These are phyloP conservation scores for Penicillium thymicola DNA, from an alignment of 2,329 filamentous ascomycete species.

Conservation along the genomic window DNA sequence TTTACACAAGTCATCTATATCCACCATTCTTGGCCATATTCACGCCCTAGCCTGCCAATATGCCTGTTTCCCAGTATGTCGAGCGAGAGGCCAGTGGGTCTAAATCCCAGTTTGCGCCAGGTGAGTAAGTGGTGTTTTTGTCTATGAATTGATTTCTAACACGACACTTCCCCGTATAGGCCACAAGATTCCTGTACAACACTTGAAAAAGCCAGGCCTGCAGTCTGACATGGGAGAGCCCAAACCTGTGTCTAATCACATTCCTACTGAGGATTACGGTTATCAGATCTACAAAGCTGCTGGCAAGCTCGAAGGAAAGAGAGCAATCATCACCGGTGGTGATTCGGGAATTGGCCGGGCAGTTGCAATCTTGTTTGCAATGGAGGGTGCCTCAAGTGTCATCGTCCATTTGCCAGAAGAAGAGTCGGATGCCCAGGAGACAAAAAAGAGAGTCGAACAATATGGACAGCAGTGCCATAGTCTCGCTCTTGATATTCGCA, in stretches of 20 bases:
- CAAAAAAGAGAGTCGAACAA: constrained; percentile 66
- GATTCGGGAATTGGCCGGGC: constrained; percentile 77
- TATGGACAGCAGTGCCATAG: constrained; percentile 65
- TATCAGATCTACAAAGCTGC: constrained; percentile 70
- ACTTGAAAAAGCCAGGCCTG: constrained; percentile 53
- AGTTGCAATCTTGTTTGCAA: constrained; percentile 71
- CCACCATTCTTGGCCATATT: neutral
- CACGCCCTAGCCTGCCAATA: constrained; percentile 1
- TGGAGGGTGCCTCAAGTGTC: constrained; percentile 72
- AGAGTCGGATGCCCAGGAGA: constrained; percentile 71
- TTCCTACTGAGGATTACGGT: constrained; percentile 66
- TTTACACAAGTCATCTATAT: neutral
- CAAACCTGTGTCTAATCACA: constrained; percentile 59
- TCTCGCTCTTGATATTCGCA: constrained; percentile 62
- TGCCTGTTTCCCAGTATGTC: constrained; percentile 14
- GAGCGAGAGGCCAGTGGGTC: constrained; percentile 22
- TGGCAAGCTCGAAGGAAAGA: constrained; percentile 71
- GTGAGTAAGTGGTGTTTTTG: constrained; percentile 14
- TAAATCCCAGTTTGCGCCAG: constrained; percentile 35
- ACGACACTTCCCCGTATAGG: constrained; percentile 34
- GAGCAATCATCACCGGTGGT: constrained; percentile 75
- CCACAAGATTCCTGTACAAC: constrained; percentile 50
- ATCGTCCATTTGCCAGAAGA: constrained; percentile 75
- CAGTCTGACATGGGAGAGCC: constrained; percentile 55
- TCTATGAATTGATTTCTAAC: neutral